Conservation (phyloP, 164 flowering plant species). For the Liquidambar formosana region DNA sequence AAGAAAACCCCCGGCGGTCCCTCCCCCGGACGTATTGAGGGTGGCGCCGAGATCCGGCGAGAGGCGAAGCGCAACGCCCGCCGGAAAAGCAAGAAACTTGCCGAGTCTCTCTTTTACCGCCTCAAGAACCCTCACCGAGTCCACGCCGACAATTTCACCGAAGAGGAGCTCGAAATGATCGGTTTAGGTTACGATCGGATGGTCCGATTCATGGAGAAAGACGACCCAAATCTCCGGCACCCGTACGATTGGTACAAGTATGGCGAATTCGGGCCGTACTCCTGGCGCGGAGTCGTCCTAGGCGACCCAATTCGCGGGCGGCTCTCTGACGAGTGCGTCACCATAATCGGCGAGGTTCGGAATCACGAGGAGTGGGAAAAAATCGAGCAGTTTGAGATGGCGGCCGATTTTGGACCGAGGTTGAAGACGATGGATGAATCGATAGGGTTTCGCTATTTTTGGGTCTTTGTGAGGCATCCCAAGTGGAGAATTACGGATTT, state of each 20-base stretch:
- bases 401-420: slow-evolving; percentile 48
- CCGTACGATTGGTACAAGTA: slow-evolving; percentile 97
- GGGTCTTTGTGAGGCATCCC: slow-evolving; percentile 94
- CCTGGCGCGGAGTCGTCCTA: slow-evolving; percentile 87
- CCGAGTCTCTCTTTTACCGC: slow-evolving; percentile 76
- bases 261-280: slow-evolving; percentile 87
- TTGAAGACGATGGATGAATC: slow-evolving; percentile 46
- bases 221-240: slow-evolving; percentile 81
- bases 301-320: slow-evolving; percentile 85
- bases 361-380: slow-evolving; percentile 91
- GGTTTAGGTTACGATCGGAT: slow-evolving; percentile 90
- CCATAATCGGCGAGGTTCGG: slow-evolving; percentile 58
- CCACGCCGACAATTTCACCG: slow-evolving; percentile 75
- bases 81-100: slow-evolving; percentile 44
- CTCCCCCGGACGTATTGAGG: slow-evolving; percentile 64
- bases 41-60: slow-evolving; percentile 58
- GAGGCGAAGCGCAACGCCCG: slow-evolving; percentile 61
- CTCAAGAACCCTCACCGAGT: slow-evolving; percentile 69
- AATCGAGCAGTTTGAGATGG: slow-evolving; percentile 83
- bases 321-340: slow-evolving; percentile 67
- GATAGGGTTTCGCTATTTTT: slow-evolving; percentile 60
- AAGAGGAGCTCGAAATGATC: slow-evolving; percentile 75
- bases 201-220: slow-evolving; percentile 89
- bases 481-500: slow-evolving; percentile 68
- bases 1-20: slow-evolving; percentile 58